phyloP scores from a whole-genome alignment of 1,284 basidiomycete species.

The Butyriboletus pseudospeciosus region DNA sequence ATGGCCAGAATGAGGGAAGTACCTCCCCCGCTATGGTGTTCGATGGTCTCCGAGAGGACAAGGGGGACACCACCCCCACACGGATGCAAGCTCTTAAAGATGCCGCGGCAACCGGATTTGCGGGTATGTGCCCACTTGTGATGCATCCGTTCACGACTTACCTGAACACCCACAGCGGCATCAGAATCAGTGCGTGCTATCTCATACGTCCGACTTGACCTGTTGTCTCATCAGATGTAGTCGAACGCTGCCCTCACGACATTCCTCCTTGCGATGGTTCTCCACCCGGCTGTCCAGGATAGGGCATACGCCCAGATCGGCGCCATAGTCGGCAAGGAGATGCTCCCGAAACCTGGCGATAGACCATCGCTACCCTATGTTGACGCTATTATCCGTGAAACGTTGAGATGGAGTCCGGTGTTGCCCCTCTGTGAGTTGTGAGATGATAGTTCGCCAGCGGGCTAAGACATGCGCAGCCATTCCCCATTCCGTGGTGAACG shows the following conservation, averaged over 20 bases:
- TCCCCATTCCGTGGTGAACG: slow-evolving; percentile 6
- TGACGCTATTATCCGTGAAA: slow-evolving; percentile 30
- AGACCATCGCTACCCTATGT: slow-evolving; percentile 28
- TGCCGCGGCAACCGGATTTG: slow-evolving; percentile 13
- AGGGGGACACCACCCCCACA: not conserved
- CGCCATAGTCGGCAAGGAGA: slow-evolving; percentile 22
- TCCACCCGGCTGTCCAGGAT: slow-evolving; percentile 30
- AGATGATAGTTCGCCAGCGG: not conserved
- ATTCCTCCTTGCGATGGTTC: slow-evolving; percentile 35
- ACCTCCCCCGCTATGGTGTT: slow-evolving; percentile 14
- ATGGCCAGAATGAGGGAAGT: slow-evolving; percentile 7
- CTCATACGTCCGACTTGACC: not conserved
- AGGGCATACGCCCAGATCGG: slow-evolving; percentile 33
- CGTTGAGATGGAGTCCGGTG: slow-evolving; percentile 25
- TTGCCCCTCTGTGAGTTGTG: slow-evolving; percentile 11
- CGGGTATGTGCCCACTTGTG: not conserved
- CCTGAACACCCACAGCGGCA: not conserved
- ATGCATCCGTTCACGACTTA: not conserved
- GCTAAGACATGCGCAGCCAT: slow-evolving; percentile 11
- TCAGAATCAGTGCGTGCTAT: slow-evolving; percentile 8
- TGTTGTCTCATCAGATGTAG: slow-evolving; percentile 7
- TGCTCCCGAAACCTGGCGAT: slow-evolving; percentile 31
- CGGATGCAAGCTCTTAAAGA: slow-evolving; percentile 8
- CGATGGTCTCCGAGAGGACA: slow-evolving; percentile 8
- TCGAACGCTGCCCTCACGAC: slow-evolving; percentile 7